Evolutionary conservation across 2,329 filamentous ascomycete genomes (phyloP).

Genomic region (Ceratocystis lukuohia): DNA sequence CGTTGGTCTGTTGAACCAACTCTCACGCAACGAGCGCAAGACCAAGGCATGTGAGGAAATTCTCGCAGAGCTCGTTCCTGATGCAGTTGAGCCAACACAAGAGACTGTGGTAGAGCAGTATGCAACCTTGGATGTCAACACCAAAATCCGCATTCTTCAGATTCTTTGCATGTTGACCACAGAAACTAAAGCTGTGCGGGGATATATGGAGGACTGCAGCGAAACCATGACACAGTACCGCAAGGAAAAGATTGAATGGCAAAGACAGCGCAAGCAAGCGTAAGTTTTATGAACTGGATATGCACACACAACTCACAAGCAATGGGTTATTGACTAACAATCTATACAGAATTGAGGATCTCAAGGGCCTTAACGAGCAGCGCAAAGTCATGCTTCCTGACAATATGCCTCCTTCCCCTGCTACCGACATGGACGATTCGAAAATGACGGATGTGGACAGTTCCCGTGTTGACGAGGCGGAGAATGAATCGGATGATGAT

Average conservation of each 20-base stretch:
- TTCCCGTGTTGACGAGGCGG: conserved; percentile 32
- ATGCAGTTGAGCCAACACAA: conserved; percentile 58
- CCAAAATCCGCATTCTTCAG: conserved; percentile 66
- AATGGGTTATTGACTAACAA: conserved; percentile 27
- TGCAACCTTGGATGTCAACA: conserved; percentile 63
- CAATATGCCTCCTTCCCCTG: conserved; percentile 53
- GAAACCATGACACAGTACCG: conserved; percentile 89
- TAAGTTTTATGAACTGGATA: conserved; percentile 30
- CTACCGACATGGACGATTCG: conserved; percentile 41
- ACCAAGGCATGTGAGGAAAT: conserved; percentile 65
- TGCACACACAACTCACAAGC: not conserved
- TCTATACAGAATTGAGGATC: conserved; percentile 48
- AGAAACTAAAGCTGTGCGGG: conserved; percentile 72
- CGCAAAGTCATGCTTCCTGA: conserved; percentile 59
- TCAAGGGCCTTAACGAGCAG: conserved; percentile 57
- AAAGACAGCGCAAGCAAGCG: conserved; percentile 59
- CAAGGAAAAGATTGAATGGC: conserved; percentile 89
- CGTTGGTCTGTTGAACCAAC: conserved; percentile 70
- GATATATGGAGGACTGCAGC: conserved; percentile 82
- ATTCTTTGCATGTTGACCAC: conserved; percentile 76
- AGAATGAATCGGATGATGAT: conserved; percentile 58
- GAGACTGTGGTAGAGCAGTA: conserved; percentile 65
- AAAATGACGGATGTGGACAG: conserved; percentile 54
- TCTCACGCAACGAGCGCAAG: conserved; percentile 61
- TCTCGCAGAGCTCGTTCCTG: conserved; percentile 65